Evolutionary conservation across 768 basidiomycete species (phyloP).

Genomic region (Macrolepiota albuminosa): DNA sequence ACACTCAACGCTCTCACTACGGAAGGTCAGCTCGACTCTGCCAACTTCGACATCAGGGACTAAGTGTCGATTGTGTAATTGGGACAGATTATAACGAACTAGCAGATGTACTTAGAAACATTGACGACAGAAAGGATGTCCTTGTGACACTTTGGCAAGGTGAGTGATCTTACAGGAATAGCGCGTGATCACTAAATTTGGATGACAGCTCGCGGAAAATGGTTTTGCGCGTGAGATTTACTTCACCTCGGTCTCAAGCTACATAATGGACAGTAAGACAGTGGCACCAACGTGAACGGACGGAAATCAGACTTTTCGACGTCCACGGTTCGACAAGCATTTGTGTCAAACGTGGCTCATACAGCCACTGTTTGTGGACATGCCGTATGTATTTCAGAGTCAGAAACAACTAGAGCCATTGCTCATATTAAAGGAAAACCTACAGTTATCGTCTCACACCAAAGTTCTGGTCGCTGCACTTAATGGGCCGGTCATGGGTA

Average conservation of each 20-base stretch:
- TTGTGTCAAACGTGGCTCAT: slow-evolving; percentile 40
- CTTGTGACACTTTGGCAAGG: slow-evolving; percentile 68
- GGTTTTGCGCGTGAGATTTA: slow-evolving; percentile 66
- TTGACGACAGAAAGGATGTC: slow-evolving; percentile 58
- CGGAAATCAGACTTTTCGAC: slow-evolving; percentile 10
- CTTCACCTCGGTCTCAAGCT: neutral
- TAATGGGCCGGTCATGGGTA: slow-evolving; percentile 76
- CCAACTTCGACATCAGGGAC: neutral
- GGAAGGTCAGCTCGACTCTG: slow-evolving; percentile 31
- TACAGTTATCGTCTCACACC: slow-evolving; percentile 60
- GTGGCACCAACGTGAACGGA: slow-evolving; percentile 55
- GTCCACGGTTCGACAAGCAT: slow-evolving; percentile 38
- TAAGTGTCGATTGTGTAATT: neutral
- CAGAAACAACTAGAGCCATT: neutral
- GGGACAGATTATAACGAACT: slow-evolving; percentile 58
- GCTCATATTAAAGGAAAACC: neutral
- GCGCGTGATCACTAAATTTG: neutral
- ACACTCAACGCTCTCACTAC: slow-evolving; percentile 56
- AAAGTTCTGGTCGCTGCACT: slow-evolving; percentile 69
- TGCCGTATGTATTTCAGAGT: slow-evolving; percentile 40
- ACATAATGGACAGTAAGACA: slow-evolving; percentile 17
- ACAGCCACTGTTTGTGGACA: slow-evolving; percentile 58
- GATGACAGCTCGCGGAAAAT: slow-evolving; percentile 52
- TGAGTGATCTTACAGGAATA: slow-evolving; percentile 13
- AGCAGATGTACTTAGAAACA: slow-evolving; percentile 50